Base-by-base conservation (phyloP, 2,329 filamentous ascomycete genomes). In the Alternaria gaisen region DNA sequence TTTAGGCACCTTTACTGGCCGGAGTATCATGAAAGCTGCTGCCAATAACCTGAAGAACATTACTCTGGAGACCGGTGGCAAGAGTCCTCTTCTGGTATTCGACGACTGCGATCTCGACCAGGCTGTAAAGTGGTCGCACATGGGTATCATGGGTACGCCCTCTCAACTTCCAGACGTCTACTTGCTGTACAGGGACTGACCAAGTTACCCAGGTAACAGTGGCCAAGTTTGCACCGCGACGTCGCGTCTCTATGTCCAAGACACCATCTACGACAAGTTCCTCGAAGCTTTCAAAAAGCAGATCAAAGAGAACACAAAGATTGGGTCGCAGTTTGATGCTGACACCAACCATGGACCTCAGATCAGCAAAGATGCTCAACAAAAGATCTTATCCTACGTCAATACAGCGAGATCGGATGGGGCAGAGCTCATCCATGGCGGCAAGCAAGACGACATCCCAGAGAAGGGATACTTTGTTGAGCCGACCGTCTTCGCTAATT, bases 231-330 rank as follows among this genome's bases (percentile, higher is more conserved):
- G 73, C 83, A 47, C 66, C 20, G 36, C 56, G 4, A 18, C 56
- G 4, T 89, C 89, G 76, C 80, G 87, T 1, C 76, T 89, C 30
- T 89, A 87, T 68, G 83, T 90, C 2, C 87, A 90, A 69, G 84
- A 87, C 65, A 80, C 78, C 3, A 84, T 89, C 52, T 28, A 28
- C 30, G 52, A 47, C 14, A 46, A 47, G 20, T 55, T 90, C 75
- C 75, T 84, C 3, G 74, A 79, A 2, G 80, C 79, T 2, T 65
- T 83, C 8, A 75, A 81, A 9, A 75, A 80, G 40, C 79, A 82
- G 24, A 81, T 83, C 47, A 26, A 26, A 26, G 79, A 82, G 53
- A 57, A 22, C 10, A 36, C 68, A 70, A 43, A 0, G 67, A 82
- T 26, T 8, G 24, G 24, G 24, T 26, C 24, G 24, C 24, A 26